These are phyloP conservation scores for Colletotrichum sp. DNA, from an alignment of 2,329 filamentous ascomycete genomes.

Conservation along the genomic window DNA sequence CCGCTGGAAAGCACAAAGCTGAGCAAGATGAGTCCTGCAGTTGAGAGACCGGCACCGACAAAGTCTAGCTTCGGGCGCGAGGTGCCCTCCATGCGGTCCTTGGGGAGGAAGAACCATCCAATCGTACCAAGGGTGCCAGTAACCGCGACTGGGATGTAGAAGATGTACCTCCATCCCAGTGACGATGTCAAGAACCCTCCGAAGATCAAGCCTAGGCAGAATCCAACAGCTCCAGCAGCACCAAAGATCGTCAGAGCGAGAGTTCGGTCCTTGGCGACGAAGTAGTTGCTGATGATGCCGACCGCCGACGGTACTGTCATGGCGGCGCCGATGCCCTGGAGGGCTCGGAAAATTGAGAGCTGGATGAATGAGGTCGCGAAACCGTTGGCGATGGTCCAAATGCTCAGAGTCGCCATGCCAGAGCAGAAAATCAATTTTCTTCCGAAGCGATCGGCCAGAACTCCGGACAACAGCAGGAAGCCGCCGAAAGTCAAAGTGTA, in stretches of 20 bases:
- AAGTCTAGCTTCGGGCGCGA: constrained; percentile 43
- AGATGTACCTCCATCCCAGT: constrained; percentile 14
- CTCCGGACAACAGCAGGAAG: constrained; percentile 5
- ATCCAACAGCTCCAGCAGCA: constrained; percentile 6
- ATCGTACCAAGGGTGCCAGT: constrained; percentile 46
- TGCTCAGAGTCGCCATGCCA: constrained; percentile 10
- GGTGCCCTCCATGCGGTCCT: constrained; percentile 36
- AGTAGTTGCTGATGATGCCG: constrained; percentile 55
- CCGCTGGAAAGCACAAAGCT: constrained; percentile 50
- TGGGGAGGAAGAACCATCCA: constrained; percentile 40
- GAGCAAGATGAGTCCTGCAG: constrained; percentile 45
- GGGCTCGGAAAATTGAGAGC: constrained; percentile 9
- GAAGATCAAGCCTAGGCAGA: constrained; percentile 9
- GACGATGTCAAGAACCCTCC: constrained; percentile 12
- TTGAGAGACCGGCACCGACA: constrained; percentile 44
- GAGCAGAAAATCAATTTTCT: constrained; percentile 13
- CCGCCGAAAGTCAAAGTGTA: constrained; percentile 16
- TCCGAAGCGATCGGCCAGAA: constrained; percentile 14
- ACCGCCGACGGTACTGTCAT: constrained; percentile 88
- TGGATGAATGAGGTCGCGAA: constrained; percentile 10
- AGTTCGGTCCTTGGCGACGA: constrained; percentile 3
- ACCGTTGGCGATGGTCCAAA: constrained; percentile 10
- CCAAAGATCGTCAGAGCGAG: constrained; percentile 11
- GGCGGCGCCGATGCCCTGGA: constrained; percentile 36
- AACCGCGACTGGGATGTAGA: constrained; percentile 8